Evolutionary conservation across 768 basidiomycete genomes (phyloP).

Genomic region (Cubamyces sp.): DNA sequence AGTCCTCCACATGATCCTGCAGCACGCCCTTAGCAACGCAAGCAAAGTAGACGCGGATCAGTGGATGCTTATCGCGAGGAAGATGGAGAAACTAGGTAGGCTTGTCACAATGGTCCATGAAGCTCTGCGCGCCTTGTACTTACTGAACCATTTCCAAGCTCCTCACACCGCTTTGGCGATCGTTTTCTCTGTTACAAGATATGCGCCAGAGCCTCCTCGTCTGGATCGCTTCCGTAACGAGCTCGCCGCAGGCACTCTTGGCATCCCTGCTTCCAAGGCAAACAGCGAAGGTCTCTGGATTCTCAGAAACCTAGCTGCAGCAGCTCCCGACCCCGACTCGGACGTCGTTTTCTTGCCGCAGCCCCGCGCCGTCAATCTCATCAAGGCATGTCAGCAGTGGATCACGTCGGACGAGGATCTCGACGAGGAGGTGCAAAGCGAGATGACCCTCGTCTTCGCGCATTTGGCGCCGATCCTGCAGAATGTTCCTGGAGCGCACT

Average conservation of each 20-base stretch:
- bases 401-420: constrained; percentile 63
- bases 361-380: constrained; percentile 81
- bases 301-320: constrained; percentile 69
- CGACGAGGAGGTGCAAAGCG: constrained; percentile 78
- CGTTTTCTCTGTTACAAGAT: constrained; percentile 58
- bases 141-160: constrained; percentile 46
- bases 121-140: background rate
- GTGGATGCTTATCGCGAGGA: constrained; percentile 77
- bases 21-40: constrained; percentile 60
- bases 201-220: constrained; percentile 68
- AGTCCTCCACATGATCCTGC: constrained; percentile 62
- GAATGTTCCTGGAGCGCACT: constrained; percentile 83
- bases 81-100: constrained; percentile 64
- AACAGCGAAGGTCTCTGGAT: constrained; percentile 69
- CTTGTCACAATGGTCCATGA: background rate
- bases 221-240: constrained; percentile 88
- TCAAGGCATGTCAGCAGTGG: constrained; percentile 89
- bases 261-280: constrained; percentile 63
- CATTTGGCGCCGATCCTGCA: constrained; percentile 87
- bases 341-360: constrained; percentile 85
- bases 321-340: constrained; percentile 78
- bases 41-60: constrained; percentile 68
- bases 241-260: constrained; percentile 78
- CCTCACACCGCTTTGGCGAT: constrained; percentile 73
- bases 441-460: constrained; percentile 72